Conservation (phyloP, 2,329 filamentous ascomycete genomes). For the Diaporthe sp. region DNA sequence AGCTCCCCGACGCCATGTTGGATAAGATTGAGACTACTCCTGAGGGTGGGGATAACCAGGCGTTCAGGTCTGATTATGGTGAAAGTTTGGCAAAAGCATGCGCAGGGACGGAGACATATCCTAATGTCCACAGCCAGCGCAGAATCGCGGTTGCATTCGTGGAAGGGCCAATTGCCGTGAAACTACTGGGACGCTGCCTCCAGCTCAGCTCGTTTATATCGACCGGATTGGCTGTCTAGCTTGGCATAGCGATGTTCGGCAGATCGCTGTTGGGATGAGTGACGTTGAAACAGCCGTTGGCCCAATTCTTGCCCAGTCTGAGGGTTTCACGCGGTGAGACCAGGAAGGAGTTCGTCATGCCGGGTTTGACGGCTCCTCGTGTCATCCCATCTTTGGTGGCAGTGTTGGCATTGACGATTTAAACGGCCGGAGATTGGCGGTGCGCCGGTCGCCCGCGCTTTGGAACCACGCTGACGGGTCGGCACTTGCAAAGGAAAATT, state of each 20-base stretch:
- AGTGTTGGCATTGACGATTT: constrained; percentile 6
- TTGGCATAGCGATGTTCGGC: constrained; percentile 9
- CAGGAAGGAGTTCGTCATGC: background rate
- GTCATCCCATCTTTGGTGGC: constrained; percentile 17
- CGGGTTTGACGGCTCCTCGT: background rate
- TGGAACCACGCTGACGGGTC: constrained; percentile 30
- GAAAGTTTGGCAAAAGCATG: background rate
- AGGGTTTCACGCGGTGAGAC: constrained; percentile 24
- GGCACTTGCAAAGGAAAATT: constrained; percentile 27
- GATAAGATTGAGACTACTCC: constrained; percentile 2
- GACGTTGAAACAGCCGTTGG: constrained; percentile 9
- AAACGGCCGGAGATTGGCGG: constrained; percentile 19
- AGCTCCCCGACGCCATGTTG: constrained; percentile 47
- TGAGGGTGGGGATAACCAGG: background rate
- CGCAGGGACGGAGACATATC: background rate
- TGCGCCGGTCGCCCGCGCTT: constrained; percentile 11
- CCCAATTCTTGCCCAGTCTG: background rate
- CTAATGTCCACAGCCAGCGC: background rate
- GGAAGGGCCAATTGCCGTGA: background rate
- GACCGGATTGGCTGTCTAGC: constrained; percentile 16
- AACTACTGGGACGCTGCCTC: background rate
- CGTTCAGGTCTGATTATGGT: background rate
- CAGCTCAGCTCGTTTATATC: background rate
- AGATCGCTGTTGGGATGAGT: constrained; percentile 25
- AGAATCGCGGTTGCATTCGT: background rate